Evolutionary conservation across 2,329 filamentous ascomycete species (phyloP), one percentile per base, ranked within the genome.

Genomic region (Arthrocladium fulminans): DNA sequence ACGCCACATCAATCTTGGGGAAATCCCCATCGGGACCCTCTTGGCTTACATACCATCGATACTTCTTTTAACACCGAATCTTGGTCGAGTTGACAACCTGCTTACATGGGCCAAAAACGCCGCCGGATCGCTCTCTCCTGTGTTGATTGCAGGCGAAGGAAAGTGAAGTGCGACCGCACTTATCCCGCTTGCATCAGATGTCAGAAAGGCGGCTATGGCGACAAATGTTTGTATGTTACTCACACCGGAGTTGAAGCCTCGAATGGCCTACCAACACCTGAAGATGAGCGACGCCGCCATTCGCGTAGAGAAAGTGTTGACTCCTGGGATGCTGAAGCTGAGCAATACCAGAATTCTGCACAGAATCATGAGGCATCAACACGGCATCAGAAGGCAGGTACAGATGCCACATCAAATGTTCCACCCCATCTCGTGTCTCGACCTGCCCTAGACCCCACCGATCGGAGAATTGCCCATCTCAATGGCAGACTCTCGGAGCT

Each of bases 131-230:
- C 56, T 22, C 45, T 59, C 23, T 56, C 53, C 19, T 59, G 56
- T 37, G 56, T 59, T 20, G 55, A 54, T 24, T 59, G 56, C 35
- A 49, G 56, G 25, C 44, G 49, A 8, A 41, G 57, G 8, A 59
- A 59, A 38, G 56, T 59, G 23, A 58, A 57, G 41, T 59, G 57
- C 38, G 57, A 58, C 27, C 49, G 57, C n/a, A 56, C 53, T 9
- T 53, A 49, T 39, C 57, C 57, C 3, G 51, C 53, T 9, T 59
- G 57, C 45, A 49, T 54, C 34, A 55, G 57, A 5, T 59, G 57
- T 50, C 52, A 54, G 41, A 59, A 55, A 51, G 52, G 53, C 22
- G 49, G 49, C 7, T 35, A 51, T 22, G 51, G 48, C 9, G 47
- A 54, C 45, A 50, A 45, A 37, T 59, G 57, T 44, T 49, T 54